These are phyloP conservation scores for Aurifilum marmelostoma DNA, from an alignment of 2,329 filamentous ascomycete genomes.

Conservation along the genomic window DNA sequence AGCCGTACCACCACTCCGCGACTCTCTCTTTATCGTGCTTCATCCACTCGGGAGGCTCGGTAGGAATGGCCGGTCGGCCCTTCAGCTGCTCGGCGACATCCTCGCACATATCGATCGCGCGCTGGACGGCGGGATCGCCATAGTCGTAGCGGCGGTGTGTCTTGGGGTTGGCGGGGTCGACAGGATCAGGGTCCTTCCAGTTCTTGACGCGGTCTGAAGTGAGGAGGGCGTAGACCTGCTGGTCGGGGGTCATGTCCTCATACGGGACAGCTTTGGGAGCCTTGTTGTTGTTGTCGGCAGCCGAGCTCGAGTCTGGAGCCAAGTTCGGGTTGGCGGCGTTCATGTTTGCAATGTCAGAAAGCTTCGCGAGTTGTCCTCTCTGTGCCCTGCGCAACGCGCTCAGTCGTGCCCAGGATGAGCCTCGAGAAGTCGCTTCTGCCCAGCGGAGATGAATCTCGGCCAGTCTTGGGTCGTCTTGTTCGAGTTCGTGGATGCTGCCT, in stretches of 20 bases:
- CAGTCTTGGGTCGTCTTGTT: slow-evolving; percentile 43
- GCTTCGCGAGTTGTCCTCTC: slow-evolving; percentile 17
- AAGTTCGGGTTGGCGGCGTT: slow-evolving; percentile 7
- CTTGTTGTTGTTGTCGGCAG: slow-evolving; percentile 35
- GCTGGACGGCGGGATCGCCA: slow-evolving; percentile 47
- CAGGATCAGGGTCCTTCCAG: slow-evolving; percentile 48
- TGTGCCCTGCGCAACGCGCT: slow-evolving; percentile 46
- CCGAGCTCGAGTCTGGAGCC: slow-evolving; percentile 29
- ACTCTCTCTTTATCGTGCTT: slow-evolving; percentile 49
- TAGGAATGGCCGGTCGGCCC: slow-evolving; percentile 53
- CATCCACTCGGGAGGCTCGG: slow-evolving; percentile 57
- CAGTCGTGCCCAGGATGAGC: slow-evolving; percentile 46
- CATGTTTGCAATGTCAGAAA: slow-evolving; percentile 19
- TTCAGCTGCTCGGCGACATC: slow-evolving; percentile 46
- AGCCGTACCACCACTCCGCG: slow-evolving; percentile 58
- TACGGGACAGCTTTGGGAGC: slow-evolving; percentile 1
- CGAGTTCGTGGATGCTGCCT: slow-evolving; percentile 14
- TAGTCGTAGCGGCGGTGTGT: slow-evolving; percentile 44
- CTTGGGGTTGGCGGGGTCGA: slow-evolving; percentile 39
- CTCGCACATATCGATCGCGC: slow-evolving; percentile 49
- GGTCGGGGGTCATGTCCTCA: slow-evolving; percentile 42
- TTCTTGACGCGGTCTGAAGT: slow-evolving; percentile 47
- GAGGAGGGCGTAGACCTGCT: slow-evolving; percentile 49
- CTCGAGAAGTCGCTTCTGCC: slow-evolving; percentile 50
- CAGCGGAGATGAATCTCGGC: slow-evolving; percentile 55